phyloP scores from a whole-genome alignment of 2,329 filamentous ascomycete species.

The Xylaria sp. region DNA sequence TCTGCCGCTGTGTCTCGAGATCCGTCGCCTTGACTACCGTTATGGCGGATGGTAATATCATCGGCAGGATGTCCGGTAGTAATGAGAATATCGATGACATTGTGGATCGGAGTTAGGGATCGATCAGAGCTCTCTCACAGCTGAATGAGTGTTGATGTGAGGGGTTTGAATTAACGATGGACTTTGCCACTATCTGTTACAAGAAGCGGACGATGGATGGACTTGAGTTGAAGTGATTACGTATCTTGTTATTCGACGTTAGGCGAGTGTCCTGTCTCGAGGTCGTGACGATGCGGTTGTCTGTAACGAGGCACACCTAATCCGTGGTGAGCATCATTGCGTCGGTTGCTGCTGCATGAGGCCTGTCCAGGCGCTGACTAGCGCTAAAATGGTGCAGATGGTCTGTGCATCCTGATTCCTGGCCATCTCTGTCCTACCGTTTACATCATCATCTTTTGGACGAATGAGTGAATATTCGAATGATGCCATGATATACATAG shows the following conservation, averaged over 20 bases:
- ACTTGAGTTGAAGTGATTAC: not conserved
- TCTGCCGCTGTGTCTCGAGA: slow-evolving; percentile 54
- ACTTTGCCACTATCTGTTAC: not conserved
- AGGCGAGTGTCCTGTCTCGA: not conserved
- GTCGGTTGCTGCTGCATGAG: slow-evolving; percentile 3
- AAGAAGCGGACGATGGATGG: not conserved
- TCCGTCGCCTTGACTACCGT: slow-evolving; percentile 63
- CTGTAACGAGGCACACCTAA: not conserved
- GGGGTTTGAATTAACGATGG: not conserved
- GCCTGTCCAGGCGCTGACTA: not conserved
- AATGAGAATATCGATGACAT: slow-evolving; percentile 66
- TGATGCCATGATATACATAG: no score
- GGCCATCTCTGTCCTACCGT: not conserved
- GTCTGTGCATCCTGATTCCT: slow-evolving; percentile 22
- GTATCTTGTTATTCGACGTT: not conserved
- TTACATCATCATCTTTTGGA: not conserved
- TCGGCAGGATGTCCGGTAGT: slow-evolving; percentile 67
- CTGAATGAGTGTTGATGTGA: not conserved
- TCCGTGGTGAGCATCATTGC: slow-evolving; percentile 8
- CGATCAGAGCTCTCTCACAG: slow-evolving; percentile 4
- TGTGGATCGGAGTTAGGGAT: slow-evolving; percentile 9
- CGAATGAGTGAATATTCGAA: not conserved
- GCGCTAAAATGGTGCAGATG: slow-evolving; percentile 14
- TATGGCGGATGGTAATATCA: slow-evolving; percentile 69
- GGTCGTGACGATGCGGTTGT: not conserved